These are phyloP conservation scores for Erysimum cheiranthoides DNA, from an alignment of 345 rosid genomes.

Conservation along the genomic window DNA sequence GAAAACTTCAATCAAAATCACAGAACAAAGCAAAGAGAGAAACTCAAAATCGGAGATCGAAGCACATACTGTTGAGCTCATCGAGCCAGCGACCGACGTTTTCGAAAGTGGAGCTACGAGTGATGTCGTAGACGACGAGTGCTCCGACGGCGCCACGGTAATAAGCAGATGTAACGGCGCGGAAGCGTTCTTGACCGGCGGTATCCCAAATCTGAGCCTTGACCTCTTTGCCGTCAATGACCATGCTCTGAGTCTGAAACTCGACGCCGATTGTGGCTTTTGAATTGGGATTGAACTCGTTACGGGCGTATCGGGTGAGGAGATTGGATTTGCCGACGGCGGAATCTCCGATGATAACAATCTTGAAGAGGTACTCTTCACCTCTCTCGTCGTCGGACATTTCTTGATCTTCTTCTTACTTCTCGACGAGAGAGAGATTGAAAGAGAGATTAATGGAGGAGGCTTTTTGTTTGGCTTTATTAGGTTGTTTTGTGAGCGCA, in stretches of 20 bases:
- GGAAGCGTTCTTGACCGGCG: conserved; percentile 93
- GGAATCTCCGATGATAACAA: conserved; percentile 88
- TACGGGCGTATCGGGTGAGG: conserved; percentile 86
- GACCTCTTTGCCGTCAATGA: conserved; percentile 87
- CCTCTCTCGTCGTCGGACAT: conserved; percentile 71
- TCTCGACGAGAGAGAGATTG: too few species aligned
- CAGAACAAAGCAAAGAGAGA: background rate
- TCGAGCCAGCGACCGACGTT: conserved; percentile 88
- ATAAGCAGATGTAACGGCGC: conserved; percentile 95
- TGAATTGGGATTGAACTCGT: conserved; percentile 89
- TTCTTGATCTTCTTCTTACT: conserved; percentile 2
- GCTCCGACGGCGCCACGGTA: conserved; percentile 98
- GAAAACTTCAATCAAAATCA: background rate
- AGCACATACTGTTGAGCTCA: conserved; percentile 68
- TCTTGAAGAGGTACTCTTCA: conserved; percentile 86
- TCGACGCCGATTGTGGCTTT: conserved; percentile 96
- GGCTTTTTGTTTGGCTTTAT: conserved; percentile 7
- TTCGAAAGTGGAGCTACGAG: conserved; percentile 73
- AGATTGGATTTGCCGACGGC: conserved; percentile 97
- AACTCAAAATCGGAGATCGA: background rate
- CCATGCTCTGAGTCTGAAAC: conserved; percentile 89
- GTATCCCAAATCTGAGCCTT: conserved; percentile 99
- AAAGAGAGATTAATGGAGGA: conserved; percentile 16
- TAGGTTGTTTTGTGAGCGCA: background rate
- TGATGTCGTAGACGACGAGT: conserved; percentile 81